Evolutionary conservation across 139 green algal genomes (phyloP).

Genomic region (Tetratostichococcus sp.): DNA sequence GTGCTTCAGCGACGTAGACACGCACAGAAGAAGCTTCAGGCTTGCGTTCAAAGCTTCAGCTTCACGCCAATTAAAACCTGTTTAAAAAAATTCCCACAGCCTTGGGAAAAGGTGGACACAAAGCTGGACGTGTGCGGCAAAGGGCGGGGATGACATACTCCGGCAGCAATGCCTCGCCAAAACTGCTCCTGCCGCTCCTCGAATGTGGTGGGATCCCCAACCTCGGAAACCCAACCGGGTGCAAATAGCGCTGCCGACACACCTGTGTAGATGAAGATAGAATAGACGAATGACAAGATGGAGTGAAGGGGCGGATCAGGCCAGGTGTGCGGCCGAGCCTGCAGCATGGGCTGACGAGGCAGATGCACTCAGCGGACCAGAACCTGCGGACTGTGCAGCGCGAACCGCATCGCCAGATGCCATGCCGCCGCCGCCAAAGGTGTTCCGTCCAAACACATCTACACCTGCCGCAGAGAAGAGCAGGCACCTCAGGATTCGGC

Average conservation of each 20-base stretch:
- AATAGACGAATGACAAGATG: no score
- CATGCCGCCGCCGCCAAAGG: slow-evolving; percentile 54
- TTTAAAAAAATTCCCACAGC: background rate
- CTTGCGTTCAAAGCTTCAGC: no score
- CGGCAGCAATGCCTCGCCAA: background rate
- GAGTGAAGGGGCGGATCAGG: no score
- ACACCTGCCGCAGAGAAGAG: slow-evolving; percentile 16
- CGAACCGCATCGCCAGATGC: slow-evolving; percentile 24
- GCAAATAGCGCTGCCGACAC: slow-evolving; percentile 54
- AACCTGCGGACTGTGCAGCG: slow-evolving; percentile 26
- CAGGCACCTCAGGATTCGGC: background rate
- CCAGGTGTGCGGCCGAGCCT: no score
- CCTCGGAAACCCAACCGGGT: slow-evolving; percentile 55
- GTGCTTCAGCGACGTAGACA: no score
- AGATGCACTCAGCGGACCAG: no score
- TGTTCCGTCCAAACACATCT: slow-evolving; percentile 70
- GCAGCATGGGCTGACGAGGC: no score
- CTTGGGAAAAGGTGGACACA: background rate
- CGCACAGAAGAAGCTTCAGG: no score
- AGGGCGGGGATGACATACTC: background rate
- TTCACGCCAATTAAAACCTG: no score
- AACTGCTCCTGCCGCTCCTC: background rate
- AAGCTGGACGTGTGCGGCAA: background rate
- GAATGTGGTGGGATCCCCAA: slow-evolving; percentile 5
- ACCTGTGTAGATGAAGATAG: slow-evolving; percentile 2